A percentile compares a stretch with the other conserved stretches of the same genome.
These are phyloP conservation scores for Rauvolfia tetraphylla DNA, from an alignment of 257 asterid species.

Conservation along the genomic window DNA sequence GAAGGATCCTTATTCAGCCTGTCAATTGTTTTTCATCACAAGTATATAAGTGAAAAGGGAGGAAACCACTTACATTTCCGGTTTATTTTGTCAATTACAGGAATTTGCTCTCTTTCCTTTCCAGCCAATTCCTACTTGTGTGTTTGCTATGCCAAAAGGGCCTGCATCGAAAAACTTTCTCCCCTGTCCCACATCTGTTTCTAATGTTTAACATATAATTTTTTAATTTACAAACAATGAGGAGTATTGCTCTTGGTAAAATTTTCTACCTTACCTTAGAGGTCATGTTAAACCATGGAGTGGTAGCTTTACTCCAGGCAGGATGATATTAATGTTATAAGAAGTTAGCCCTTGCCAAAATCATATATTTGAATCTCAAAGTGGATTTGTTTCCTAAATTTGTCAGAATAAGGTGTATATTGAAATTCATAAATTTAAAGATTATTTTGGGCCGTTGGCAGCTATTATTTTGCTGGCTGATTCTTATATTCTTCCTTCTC, in stretches of 20 bases:
- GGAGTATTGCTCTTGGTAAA: not conserved
- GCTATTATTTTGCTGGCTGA: not conserved
- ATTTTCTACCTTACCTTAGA: not conserved
- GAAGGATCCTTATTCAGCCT: not conserved
- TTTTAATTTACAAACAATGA: not conserved
- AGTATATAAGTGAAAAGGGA: not conserved
- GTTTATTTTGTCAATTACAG: not conserved
- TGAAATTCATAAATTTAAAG: not conserved
- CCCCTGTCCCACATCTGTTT: not conserved
- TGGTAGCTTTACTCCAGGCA: not conserved
- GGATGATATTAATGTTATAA: not conserved
- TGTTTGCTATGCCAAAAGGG: not conserved
- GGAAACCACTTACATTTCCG: not conserved
- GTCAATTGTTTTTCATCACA: not conserved
- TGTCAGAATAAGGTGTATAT: not conserved
- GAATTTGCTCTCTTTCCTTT: not conserved
- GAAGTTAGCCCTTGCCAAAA: not conserved
- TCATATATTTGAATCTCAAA: not conserved
- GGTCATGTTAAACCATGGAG: not conserved
- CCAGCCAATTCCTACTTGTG: not conserved
- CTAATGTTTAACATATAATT: not conserved
- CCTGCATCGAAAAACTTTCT: not conserved
- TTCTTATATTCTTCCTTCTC: conserved; percentile 8
- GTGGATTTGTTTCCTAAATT: not conserved
- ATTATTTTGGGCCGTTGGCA: not conserved